These are phyloP conservation scores for Thermoascus crustaceus DNA, from an alignment of 2,329 filamentous ascomycete genomes.

Conservation along the genomic window DNA sequence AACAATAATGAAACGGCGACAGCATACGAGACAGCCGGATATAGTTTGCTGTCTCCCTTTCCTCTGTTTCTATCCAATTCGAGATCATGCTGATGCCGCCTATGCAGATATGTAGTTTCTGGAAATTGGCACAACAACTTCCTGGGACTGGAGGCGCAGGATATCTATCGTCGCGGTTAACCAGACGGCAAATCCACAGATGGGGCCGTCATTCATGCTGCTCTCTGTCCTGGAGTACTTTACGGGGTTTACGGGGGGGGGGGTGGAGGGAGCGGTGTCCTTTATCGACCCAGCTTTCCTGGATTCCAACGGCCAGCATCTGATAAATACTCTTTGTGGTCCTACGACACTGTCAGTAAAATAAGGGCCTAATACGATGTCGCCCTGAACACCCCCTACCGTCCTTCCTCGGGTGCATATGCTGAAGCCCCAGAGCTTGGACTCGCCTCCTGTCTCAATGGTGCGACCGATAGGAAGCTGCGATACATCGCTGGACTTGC, in stretches of 20 bases:
- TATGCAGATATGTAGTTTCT: conserved; percentile 19
- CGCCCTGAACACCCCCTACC: conserved; percentile 12
- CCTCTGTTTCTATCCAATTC: too few relatives aligned
- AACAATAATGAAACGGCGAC: conserved; percentile 10
- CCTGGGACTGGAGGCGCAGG: conserved; percentile 24
- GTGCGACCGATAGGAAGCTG: conserved; percentile 31
- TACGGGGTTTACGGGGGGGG: too few relatives aligned
- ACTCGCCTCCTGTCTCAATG: conserved; percentile 34
- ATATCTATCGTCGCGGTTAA: conserved; percentile 17
- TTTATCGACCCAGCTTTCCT: conserved; percentile 21
- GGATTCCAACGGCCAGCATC: conserved; percentile 17
- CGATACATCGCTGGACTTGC: conserved; percentile 11
- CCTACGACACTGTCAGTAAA: conserved; percentile 15
- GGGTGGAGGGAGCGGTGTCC: conserved; percentile 25
- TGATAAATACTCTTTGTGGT: conserved; percentile 23
- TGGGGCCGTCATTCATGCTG: conserved; percentile 20
- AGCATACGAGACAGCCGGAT: conserved; percentile 18
- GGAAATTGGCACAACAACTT: conserved; percentile 18
- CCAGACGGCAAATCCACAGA: conserved; percentile 14
- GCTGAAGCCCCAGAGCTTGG: conserved; percentile 30
- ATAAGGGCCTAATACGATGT: conserved; percentile 22
- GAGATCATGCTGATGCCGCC: not conserved
- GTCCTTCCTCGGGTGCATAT: conserved; percentile 29
- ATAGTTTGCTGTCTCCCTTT: conserved; percentile 14
- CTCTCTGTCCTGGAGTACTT: too few relatives aligned